phyloP scores from a whole-genome alignment of 2,329 filamentous ascomycete genomes.

The Nemania diffusa region DNA sequence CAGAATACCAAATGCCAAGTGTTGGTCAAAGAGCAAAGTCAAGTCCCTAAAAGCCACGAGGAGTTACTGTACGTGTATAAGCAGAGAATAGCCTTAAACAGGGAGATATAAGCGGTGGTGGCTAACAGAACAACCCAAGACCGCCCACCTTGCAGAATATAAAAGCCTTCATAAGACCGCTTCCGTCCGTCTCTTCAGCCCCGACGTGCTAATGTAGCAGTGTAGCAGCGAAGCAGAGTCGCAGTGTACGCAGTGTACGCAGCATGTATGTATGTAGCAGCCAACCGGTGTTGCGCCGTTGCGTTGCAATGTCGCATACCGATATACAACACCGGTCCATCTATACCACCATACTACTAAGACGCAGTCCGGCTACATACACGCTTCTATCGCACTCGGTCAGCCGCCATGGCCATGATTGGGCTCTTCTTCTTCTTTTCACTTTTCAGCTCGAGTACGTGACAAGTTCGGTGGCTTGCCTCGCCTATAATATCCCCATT shows the following conservation, averaged over 20 bases:
- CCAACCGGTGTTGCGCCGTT: neutral
- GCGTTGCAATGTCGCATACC: constrained; percentile 13
- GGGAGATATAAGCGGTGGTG: no score
- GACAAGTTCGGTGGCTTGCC: constrained; percentile 23
- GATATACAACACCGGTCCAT: neutral
- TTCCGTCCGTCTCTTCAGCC: constrained; percentile 15
- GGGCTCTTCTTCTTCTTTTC: constrained; percentile 2
- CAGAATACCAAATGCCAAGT: neutral
- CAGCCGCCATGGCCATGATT: constrained; percentile 17
- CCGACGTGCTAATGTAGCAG: constrained; percentile 17
- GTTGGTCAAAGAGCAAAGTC: neutral
- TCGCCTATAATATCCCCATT: neutral
- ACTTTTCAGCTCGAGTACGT: constrained; percentile 27
- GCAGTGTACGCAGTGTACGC: no score
- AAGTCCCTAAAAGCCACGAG: neutral
- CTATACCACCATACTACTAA: neutral
- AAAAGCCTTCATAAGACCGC: neutral
- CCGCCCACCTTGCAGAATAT: neutral
- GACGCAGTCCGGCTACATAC: neutral
- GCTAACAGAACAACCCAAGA: neutral
- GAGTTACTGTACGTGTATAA: no score
- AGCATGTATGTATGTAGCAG: no score
- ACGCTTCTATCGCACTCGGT: constrained; percentile 4
- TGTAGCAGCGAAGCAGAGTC: neutral
- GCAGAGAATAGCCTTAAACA: no score